These are phyloP conservation scores for Hypsizygus marmoreus DNA, from an alignment of 768 basidiomycete genomes.

Conservation along the genomic window DNA sequence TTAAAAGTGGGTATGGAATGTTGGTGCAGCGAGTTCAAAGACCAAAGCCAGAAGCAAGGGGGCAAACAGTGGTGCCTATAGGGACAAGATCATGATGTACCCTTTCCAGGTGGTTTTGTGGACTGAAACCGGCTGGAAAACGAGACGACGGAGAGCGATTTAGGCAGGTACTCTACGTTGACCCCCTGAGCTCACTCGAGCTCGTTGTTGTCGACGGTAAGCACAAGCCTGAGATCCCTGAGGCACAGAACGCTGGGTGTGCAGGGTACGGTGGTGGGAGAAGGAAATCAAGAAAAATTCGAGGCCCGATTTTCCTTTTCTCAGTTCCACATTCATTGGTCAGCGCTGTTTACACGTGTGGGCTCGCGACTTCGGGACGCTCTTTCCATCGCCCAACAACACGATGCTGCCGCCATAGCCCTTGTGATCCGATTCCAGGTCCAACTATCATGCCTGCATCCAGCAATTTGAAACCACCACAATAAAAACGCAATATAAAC, in stretches of 20 bases:
- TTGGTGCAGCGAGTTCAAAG: conserved; percentile 9
- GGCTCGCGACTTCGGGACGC: not conserved
- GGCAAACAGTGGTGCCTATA: conserved; percentile 33
- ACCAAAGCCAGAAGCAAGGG: conserved; percentile 24
- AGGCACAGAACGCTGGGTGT: conserved; percentile 1
- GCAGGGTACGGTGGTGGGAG: conserved; percentile 15
- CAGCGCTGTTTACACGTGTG: conserved; percentile 21
- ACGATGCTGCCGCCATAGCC: not conserved
- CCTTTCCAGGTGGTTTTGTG: conserved; percentile 35
- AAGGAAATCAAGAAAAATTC: conserved; percentile 13
- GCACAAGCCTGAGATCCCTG: conserved; percentile 5
- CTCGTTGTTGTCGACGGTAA: conserved; percentile 17
- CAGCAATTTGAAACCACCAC: not conserved
- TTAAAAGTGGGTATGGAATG: conserved; percentile 28
- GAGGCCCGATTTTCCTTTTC: conserved; percentile 15
- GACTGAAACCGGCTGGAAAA: conserved; percentile 18
- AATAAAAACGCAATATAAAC: not conserved
- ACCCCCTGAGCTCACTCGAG: conserved; percentile 18
- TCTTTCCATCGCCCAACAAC: not conserved
- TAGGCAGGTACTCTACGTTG: conserved; percentile 12
- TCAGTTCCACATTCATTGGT: conserved; percentile 23
- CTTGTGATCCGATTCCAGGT: not conserved
- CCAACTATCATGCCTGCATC: not conserved
- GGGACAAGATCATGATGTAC: conserved; percentile 46
- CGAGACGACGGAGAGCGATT: conserved; percentile 17